phyloP scores from a whole-genome alignment of 1,284 basidiomycete genomes.

The Ustilago nuda region DNA sequence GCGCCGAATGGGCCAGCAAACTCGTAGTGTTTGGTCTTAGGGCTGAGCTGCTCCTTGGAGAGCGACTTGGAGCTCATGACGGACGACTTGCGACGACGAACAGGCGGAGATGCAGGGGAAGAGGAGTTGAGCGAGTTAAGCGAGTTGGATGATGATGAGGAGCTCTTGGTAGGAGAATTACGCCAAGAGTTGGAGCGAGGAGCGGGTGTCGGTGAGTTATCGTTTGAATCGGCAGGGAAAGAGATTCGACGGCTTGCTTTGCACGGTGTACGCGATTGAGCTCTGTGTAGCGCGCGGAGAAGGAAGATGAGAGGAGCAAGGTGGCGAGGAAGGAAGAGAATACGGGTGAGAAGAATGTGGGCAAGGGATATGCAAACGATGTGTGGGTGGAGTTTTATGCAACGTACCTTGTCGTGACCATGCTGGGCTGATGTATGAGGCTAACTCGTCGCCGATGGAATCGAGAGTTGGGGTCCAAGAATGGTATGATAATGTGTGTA shows the following conservation, averaged over 20 bases:
- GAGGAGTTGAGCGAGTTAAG: constrained; percentile 6
- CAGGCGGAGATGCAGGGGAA: constrained; percentile 21
- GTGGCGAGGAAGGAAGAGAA: background rate
- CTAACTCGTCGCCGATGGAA: background rate
- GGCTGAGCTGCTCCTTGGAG: constrained; percentile 69
- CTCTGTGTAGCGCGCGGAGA: constrained; percentile 10
- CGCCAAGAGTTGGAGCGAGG: constrained; percentile 32
- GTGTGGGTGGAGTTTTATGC: background rate
- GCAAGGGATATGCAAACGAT: background rate
- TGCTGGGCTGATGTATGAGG: constrained; percentile 7
- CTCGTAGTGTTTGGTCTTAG: constrained; percentile 76
- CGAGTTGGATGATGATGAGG: constrained; percentile 15
- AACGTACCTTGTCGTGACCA: constrained; percentile 49
- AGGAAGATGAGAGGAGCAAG: background rate
- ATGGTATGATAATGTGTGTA: constrained; percentile 11
- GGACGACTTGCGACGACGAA: constrained; percentile 40
- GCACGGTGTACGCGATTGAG: constrained; percentile 46
- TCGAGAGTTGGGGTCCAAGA: background rate
- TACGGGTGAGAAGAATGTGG: background rate
- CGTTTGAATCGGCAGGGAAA: constrained; percentile 34
- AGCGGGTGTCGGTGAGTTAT: constrained; percentile 37
- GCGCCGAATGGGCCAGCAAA: constrained; percentile 89
- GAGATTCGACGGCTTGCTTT: constrained; percentile 35
- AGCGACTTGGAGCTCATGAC: constrained; percentile 44
- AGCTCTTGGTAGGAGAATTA: constrained; percentile 26